Evolutionary conservation across 495 filamentous ascomycete genomes (phyloP).

Genomic region (Annulohypoxylon stygium): DNA sequence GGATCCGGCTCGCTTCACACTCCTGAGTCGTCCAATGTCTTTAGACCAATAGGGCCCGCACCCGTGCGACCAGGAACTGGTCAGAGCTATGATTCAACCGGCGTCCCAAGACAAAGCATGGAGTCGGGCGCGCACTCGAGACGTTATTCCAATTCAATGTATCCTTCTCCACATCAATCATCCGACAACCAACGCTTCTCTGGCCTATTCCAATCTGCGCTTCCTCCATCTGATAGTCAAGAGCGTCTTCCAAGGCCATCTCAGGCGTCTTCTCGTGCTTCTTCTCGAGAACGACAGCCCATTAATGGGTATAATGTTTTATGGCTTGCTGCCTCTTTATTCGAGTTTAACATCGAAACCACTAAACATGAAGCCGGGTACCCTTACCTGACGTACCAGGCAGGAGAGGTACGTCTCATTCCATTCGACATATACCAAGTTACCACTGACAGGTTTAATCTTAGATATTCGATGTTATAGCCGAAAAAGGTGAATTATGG

Average conservation of each 20-base stretch:
- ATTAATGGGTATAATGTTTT: slow-evolving; percentile 67
- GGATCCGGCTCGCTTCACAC: slow-evolving; percentile 60
- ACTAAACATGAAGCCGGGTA: slow-evolving; percentile 94
- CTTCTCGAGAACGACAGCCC: slow-evolving; percentile 62
- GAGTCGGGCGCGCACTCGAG: slow-evolving; percentile 57
- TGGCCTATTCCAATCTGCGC: slow-evolving; percentile 84
- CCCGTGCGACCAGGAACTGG: slow-evolving; percentile 63
- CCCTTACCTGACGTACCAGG: slow-evolving; percentile 94
- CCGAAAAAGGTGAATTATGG: slow-evolving; percentile 97
- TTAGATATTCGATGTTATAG: slow-evolving; percentile 88
- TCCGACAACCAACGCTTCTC: slow-evolving; percentile 66
- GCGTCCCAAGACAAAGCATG: slow-evolving; percentile 58
- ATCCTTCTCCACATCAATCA: slow-evolving; percentile 56
- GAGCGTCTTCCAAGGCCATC: slow-evolving; percentile 58
- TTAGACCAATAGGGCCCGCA: slow-evolving; percentile 50
- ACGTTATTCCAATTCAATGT: slow-evolving; percentile 63
- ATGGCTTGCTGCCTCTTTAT: slow-evolving; percentile 93
- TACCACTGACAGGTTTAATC: slow-evolving; percentile 26
- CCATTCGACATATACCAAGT: background rate
- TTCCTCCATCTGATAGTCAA: slow-evolving; percentile 79
- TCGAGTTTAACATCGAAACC: slow-evolving; percentile 95
- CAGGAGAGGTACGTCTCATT: slow-evolving; percentile 75
- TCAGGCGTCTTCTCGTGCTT: slow-evolving; percentile 62
- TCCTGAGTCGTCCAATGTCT: slow-evolving; percentile 54
- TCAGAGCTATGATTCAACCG: slow-evolving; percentile 63